Percentiles rank a stretch among this genome's conserved stretches.
These are phyloP conservation scores for Apiotrichum gamsii DNA, from an alignment of 1,284 basidiomycete genomes.

Conservation along the genomic window DNA sequence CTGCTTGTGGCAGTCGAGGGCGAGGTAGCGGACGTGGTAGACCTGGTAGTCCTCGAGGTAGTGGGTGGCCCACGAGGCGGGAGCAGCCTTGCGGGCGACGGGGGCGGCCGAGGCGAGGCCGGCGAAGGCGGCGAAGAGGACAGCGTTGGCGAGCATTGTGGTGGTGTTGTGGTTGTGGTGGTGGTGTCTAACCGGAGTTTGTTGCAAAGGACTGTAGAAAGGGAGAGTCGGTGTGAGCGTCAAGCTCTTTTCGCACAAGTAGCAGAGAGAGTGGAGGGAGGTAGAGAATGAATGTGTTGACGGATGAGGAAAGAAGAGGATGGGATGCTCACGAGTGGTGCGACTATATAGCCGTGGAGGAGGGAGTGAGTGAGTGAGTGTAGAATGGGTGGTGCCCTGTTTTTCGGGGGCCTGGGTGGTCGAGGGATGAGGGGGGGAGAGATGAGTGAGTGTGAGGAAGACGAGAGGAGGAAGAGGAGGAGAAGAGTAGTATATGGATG, in stretches of 20 bases:
- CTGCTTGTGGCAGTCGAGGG: conserved; percentile 53
- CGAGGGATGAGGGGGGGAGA: not conserved
- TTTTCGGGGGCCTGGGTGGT: not conserved
- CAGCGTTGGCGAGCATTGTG: conserved; percentile 42
- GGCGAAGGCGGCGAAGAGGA: conserved; percentile 53
- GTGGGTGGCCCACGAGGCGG: conserved; percentile 29
- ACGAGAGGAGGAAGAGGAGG: not conserved
- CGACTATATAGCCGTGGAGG: not conserved
- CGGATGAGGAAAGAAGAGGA: not conserved
- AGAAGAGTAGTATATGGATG: too few species aligned
- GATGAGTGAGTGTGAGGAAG: not conserved
- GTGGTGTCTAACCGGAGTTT: conserved; percentile 9
- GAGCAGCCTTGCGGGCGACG: conserved; percentile 47
- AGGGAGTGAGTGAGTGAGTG: not conserved
- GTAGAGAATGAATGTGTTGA: not conserved
- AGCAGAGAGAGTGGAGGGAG: conserved; percentile 6
- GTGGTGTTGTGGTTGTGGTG: conserved; percentile 6
- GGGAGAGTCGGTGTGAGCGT: conserved; percentile 13
- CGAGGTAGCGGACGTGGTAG: conserved; percentile 63
- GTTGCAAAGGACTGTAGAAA: conserved; percentile 18
- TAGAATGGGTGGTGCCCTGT: not conserved
- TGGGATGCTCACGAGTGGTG: not conserved
- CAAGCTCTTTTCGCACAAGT: conserved; percentile 4
- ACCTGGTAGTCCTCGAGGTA: conserved; percentile 54
- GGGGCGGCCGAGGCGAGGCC: conserved; percentile 52